phyloP scores from a whole-genome alignment of 2,329 filamentous ascomycete species.

The Neofusicoccum sp. region DNA sequence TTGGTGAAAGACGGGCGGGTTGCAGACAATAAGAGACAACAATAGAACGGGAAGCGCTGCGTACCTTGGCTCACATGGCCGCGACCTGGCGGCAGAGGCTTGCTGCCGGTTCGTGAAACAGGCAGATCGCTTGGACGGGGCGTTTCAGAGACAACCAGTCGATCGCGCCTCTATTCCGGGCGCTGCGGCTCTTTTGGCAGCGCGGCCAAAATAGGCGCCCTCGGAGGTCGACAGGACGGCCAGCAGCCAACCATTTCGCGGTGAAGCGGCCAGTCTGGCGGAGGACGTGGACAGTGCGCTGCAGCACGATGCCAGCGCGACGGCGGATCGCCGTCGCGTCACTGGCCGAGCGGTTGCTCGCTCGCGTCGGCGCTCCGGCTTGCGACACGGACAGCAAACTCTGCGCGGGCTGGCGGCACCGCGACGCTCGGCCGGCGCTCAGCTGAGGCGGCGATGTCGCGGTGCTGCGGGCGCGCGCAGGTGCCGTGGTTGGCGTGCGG shows the following conservation, averaged over 20 bases:
- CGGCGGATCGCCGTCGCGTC: neutral
- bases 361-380: conserved; percentile 5
- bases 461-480: conserved; percentile 26
- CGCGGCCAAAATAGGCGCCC: conserved; percentile 42
- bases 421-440: conserved; percentile 9
- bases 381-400: conserved; percentile 7
- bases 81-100: conserved; percentile 30
- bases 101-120: conserved; percentile 42
- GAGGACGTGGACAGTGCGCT: conserved; percentile 38
- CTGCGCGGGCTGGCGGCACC: neutral
- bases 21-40: conserved; percentile 22
- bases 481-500: conserved; percentile 26
- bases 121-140: conserved; percentile 39
- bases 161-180: conserved; percentile 47
- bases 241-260: conserved; percentile 43
- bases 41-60: conserved; percentile 26
- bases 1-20: conserved; percentile 26
- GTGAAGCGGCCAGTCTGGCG: conserved; percentile 38
- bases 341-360: conserved; percentile 2
- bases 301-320: conserved; percentile 29
- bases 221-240: conserved; percentile 34
- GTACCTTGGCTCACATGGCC: conserved; percentile 45
- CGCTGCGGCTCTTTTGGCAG: conserved; percentile 37
- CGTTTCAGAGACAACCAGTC: conserved; percentile 46
- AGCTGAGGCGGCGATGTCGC: conserved; percentile 27